Evolutionary conservation across 768 basidiomycete species (phyloP), one percentile per base, ranked within the genome.

Genomic region (Tylopilus sp.): DNA sequence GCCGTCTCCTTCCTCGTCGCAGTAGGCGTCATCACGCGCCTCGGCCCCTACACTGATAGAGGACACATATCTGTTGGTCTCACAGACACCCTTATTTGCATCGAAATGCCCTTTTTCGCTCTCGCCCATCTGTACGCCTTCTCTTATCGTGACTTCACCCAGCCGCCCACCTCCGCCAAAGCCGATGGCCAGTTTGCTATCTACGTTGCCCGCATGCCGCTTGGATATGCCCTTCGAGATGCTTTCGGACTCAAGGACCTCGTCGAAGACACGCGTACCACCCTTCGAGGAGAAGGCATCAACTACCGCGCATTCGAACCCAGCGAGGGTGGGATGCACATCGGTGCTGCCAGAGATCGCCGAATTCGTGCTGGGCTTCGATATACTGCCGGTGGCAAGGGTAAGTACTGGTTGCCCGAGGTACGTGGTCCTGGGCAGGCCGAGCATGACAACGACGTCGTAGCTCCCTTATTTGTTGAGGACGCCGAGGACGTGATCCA

Each of bases 21-120:
- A 2, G 76, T 86, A 0, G 79, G 85, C 9, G 79, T 75, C 44
- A 90, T 98, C 66, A 83, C 75, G 31, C 78, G 77, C 44, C 80
- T 97, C 41, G 94, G 94, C 3, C 88, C 90, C 12, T 95, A 95
- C 71, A 89, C 84, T 8, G 89, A 94, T 67, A 74, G 75, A 25
- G 91, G 92, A 63, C 86, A 94, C 67, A 91, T 98, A 64, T 93
- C 93, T 1, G 77, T 95, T 21, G 90, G 90, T 6, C 79, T 95
- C 55, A 91, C 86, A 15, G 95, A 99, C 69, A 83, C 86, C 8
- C 77, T 98, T 51, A 91, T 98, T 61, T 97, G 94, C 71, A 72
- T 94, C 55, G 95, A 99, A 71, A 98, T 99, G 95, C 95, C 97
- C 0, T 71, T 98, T 52, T 98, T 98, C 64, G 95, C 97, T 2